phyloP scores from a whole-genome alignment of 345 rosid species.

The Balakata baccata region DNA sequence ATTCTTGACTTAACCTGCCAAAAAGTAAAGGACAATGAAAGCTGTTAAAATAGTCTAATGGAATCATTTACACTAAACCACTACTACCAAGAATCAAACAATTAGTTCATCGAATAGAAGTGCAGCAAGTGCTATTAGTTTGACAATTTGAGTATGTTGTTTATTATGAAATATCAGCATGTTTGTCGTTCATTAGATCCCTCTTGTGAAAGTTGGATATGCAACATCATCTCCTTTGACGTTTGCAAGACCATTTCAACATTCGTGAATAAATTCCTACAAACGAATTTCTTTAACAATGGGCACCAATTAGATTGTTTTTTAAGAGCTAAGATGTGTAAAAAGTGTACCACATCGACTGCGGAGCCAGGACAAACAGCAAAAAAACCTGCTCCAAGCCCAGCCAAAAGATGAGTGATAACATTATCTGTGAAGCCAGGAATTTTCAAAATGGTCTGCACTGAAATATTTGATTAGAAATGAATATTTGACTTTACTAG shows the following conservation, averaged over 20 bases:
- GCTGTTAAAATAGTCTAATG: conserved; percentile 2
- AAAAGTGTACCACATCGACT: conserved; percentile 84
- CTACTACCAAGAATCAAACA: not conserved
- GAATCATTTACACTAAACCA: not conserved
- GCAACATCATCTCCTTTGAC: not conserved
- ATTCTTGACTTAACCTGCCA: conserved; percentile 93
- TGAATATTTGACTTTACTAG: not conserved
- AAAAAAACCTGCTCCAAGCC: conserved; percentile 94
- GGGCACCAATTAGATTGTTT: not conserved
- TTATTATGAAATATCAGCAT: not conserved
- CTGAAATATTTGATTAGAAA: conserved; percentile 13
- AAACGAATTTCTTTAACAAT: conserved; percentile 7
- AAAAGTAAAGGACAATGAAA: conserved; percentile 6
- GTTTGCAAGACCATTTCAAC: not conserved
- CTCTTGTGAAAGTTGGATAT: not conserved
- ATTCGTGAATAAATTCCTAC: not conserved
- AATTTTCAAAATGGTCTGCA: conserved; percentile 87
- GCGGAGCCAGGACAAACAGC: conserved; percentile 99
- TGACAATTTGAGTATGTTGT: no score
- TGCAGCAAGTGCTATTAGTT: not conserved
- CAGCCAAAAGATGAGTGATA: conserved; percentile 86
- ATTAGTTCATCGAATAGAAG: not conserved
- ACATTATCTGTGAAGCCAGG: conserved; percentile 94
- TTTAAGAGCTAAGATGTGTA: conserved; percentile 10
- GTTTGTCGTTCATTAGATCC: not conserved